A percentile compares a stretch with the other conserved stretches of the same genome.
These are phyloP conservation scores for Carex littledalei DNA, from an alignment of 176 grass and related monocot species.

Conservation along the genomic window DNA sequence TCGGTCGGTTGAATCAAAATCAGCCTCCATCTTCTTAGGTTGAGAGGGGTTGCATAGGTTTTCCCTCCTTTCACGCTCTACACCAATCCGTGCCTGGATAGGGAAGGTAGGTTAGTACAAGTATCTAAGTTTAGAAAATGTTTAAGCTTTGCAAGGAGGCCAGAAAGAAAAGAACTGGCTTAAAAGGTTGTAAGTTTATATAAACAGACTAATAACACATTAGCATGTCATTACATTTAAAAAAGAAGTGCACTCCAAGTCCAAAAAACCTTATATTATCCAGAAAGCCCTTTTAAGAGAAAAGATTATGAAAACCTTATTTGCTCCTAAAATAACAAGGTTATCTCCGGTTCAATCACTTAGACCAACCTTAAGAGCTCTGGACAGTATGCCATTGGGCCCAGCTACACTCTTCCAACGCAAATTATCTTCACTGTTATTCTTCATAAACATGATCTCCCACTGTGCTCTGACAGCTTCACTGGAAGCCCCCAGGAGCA, in stretches of 20 bases:
- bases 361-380: constrained; percentile 66
- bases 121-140: constrained; percentile 3
- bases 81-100: constrained; percentile 57
- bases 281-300: neutral
- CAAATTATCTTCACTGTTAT: constrained; percentile 52
- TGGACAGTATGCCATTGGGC: constrained; percentile 55
- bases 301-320: neutral
- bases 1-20: constrained; percentile 72
- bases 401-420: constrained; percentile 69
- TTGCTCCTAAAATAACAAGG: neutral
- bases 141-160: neutral
- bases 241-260: neutral
- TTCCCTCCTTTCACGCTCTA: constrained; percentile 47
- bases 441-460: constrained; percentile 65
- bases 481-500: constrained; percentile 69
- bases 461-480: constrained; percentile 86
- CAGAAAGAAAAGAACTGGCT: neutral
- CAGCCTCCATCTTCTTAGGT: constrained; percentile 69
- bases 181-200: neutral
- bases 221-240: neutral
- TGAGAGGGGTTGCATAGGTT: constrained; percentile 42
- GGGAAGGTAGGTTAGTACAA: constrained; percentile 27
- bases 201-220: neutral
- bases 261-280: neutral
- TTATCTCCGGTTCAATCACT: neutral